Evolutionary conservation across 192 early-diverging fungal species (phyloP).

Genomic region (Podila verticillata): DNA sequence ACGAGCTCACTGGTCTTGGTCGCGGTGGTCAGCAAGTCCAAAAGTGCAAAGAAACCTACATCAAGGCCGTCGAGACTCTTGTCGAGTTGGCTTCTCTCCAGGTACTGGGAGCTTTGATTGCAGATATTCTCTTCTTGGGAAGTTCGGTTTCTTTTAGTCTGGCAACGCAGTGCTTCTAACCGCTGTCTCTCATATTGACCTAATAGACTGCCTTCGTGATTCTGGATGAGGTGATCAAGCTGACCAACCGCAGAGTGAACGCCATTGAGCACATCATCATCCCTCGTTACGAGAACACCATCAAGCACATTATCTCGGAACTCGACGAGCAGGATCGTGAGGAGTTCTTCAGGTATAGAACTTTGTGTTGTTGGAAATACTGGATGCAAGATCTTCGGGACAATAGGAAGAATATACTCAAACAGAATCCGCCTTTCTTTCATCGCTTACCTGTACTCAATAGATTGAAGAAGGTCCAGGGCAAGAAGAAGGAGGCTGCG

Average conservation of each 20-base stretch:
- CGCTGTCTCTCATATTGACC: no score
- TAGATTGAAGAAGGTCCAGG: constrained; percentile 97
- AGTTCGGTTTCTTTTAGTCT: no score
- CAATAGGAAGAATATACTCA: not conserved
- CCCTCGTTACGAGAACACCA: constrained; percentile 97
- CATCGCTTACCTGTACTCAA: not conserved
- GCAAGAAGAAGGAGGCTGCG: constrained; percentile 93
- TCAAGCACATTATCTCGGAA: constrained; percentile 95
- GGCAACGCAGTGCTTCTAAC: not conserved
- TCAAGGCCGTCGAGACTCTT: constrained; percentile 92
- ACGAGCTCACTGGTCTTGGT: constrained; percentile 98
- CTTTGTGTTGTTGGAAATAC: not conserved
- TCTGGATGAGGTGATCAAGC: constrained; percentile 98
- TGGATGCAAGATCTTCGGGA: not conserved
- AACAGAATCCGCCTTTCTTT: not conserved
- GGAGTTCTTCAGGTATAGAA: constrained; percentile 88
- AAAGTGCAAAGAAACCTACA: constrained; percentile 94
- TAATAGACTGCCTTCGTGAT: constrained; percentile 98
- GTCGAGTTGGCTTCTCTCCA: constrained; percentile 98
- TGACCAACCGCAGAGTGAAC: constrained; percentile 98
- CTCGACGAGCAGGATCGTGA: constrained; percentile 99
- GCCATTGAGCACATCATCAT: constrained; percentile 99
- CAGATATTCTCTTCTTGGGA: not conserved
- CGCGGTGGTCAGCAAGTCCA: constrained; percentile 98
- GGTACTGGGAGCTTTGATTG: constrained; percentile 54